Percentiles rank a stretch among this genome's conserved stretches.
Evolutionary conservation across 805 yeast genomes (phyloP).

Genomic region (Starmerella scarabaei): DNA sequence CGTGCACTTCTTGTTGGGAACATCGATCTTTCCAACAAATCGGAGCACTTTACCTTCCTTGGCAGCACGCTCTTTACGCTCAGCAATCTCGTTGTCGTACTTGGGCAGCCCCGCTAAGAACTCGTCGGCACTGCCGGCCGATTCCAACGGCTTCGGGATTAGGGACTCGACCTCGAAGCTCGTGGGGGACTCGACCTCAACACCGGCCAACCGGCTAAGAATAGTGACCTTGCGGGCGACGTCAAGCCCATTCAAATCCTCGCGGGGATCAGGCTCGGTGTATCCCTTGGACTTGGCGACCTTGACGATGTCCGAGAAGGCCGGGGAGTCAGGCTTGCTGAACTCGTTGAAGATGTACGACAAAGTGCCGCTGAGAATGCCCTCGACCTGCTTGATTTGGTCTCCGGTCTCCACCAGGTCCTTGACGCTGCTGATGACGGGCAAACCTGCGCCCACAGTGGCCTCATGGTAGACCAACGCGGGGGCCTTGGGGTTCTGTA

Average conservation of each 20-base stretch:
- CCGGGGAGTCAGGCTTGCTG: constrained; percentile 50
- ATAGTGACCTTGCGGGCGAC: constrained; percentile 98
- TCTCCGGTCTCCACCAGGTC: constrained; percentile 91
- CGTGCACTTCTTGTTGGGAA: constrained; percentile 37
- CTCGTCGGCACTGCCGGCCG: constrained; percentile 48
- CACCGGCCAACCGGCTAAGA: constrained; percentile 84
- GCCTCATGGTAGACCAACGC: constrained; percentile 95
- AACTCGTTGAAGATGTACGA: constrained; percentile 91
- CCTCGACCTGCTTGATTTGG: constrained; percentile 80
- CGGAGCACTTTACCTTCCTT: constrained; percentile 76
- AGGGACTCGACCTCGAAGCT: constrained; percentile 90
- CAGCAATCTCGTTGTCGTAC: constrained; percentile 67
- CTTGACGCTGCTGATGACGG: constrained; percentile 75
- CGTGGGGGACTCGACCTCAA: constrained; percentile 70
- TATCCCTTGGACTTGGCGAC: constrained; percentile 85
- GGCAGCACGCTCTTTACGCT: constrained; percentile 68
- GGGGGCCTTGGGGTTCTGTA: constrained; percentile 45
- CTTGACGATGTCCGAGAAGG: constrained; percentile 80
- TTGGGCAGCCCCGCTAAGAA: constrained; percentile 70
- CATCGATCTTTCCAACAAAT: constrained; percentile 83
- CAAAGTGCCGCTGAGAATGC: constrained; percentile 90
- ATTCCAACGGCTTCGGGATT: constrained; percentile 75
- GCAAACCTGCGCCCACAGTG: constrained; percentile 97
- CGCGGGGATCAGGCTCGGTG: constrained; percentile 99
- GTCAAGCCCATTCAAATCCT: constrained; percentile 93